These are phyloP conservation scores for Microsporum audouinii DNA, from an alignment of 2,329 filamentous ascomycete genomes.

Conservation along the genomic window DNA sequence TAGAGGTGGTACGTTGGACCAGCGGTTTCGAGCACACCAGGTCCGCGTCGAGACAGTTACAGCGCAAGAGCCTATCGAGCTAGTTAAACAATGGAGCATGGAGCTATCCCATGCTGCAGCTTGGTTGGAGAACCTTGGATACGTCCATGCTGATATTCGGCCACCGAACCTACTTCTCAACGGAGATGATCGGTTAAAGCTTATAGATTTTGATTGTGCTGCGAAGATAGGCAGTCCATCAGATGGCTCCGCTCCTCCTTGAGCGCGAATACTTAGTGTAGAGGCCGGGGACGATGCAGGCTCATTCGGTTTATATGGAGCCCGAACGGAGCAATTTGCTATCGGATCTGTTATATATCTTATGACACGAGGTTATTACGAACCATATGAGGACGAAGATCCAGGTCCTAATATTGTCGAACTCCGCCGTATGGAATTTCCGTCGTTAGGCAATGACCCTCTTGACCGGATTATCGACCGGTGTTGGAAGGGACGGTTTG, in stretches of 20 bases:
- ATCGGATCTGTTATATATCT: constrained; percentile 10
- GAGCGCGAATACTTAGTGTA: constrained; percentile 5
- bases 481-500: neutral
- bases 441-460: neutral
- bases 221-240: constrained; percentile 3
- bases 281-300: constrained; percentile 9
- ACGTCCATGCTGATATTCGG: constrained; percentile 15
- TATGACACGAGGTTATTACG: neutral
- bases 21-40: constrained; percentile 6
- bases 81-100: constrained; percentile 13
- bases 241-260: constrained; percentile 6
- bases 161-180: constrained; percentile 16
- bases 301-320: constrained; percentile 6
- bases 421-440: neutral
- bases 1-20: constrained; percentile 3
- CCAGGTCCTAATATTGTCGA: neutral
- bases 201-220: constrained; percentile 15
- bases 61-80: constrained; percentile 8
- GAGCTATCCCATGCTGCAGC: constrained; percentile 13
- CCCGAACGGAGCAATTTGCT: constrained; percentile 12
- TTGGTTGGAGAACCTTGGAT: constrained; percentile 15
- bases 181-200: constrained; percentile 14
- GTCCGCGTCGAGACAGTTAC: constrained; percentile 7
- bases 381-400: neutral
- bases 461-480: neutral